Evolutionary conservation across 305 asterid genomes (phyloP).

Genomic region (Rubia tinctorum): DNA sequence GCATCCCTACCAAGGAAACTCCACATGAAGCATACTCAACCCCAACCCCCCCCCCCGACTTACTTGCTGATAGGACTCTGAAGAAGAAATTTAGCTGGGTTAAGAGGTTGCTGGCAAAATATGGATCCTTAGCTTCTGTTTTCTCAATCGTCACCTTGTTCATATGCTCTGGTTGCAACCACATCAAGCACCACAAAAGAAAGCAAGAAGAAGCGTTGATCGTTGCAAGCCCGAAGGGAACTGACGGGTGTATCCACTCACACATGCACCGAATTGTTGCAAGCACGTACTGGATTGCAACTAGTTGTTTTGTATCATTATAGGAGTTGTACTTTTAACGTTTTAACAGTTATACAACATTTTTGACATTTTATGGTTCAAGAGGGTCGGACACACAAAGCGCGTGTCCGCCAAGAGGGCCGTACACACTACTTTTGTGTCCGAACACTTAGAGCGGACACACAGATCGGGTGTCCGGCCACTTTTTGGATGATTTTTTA

Average conservation of each 20-base stretch:
- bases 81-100: conserved; percentile 32
- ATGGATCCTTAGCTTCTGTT: conserved; percentile 76
- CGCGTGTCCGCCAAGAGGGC: too few species aligned
- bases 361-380: neutral
- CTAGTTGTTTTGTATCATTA: neutral
- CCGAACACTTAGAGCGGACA: too few species aligned
- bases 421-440: too few species aligned
- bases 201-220: conserved; percentile 93
- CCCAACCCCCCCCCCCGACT: conserved; percentile 73
- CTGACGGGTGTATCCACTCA: neutral
- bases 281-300: too few species aligned
- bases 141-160: conserved; percentile 61
- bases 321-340: neutral
- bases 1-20: conserved; percentile 78
- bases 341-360: neutral
- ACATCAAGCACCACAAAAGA: conserved; percentile 74
- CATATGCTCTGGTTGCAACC: conserved; percentile 64
- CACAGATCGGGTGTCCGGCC: too few species aligned
- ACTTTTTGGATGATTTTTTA: too few species aligned
- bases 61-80: conserved; percentile 82
- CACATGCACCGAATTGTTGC: neutral
- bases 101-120: conserved; percentile 50
- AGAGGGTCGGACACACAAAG: too few species aligned
- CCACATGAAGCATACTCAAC: conserved; percentile 93
- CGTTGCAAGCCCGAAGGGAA: neutral